Evolutionary conservation across 352 stramenopile genomes (phyloP).

Genomic region (Pythium aphanidermatum): DNA sequence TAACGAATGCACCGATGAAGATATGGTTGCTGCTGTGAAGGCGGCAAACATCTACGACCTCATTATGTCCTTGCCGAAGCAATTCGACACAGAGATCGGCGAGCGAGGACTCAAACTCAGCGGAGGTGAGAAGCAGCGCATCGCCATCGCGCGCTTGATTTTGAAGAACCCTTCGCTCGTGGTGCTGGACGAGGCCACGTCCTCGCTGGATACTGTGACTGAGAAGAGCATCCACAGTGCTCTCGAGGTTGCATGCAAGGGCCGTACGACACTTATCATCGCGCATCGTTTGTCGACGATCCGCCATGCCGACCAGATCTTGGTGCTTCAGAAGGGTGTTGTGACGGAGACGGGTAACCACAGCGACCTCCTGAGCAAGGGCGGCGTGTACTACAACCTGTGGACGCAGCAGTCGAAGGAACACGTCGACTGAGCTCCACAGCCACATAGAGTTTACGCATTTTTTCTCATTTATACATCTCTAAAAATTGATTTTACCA

Average conservation of each 20-base stretch:
- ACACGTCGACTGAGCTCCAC: constrained; percentile 2
- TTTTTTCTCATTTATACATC: too few relatives aligned
- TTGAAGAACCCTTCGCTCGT: constrained; percentile 77
- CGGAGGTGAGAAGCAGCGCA: constrained; percentile 77
- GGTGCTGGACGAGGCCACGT: constrained; percentile 75
- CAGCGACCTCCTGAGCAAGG: constrained; percentile 28
- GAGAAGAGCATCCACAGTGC: constrained; percentile 66
- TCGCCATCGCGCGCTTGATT: constrained; percentile 73
- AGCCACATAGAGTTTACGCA: too few relatives aligned
- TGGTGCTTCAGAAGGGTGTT: constrained; percentile 50
- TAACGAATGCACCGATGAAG: constrained; percentile 80
- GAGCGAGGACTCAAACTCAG: constrained; percentile 76
- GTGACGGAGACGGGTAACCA: constrained; percentile 52
- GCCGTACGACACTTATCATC: constrained; percentile 72
- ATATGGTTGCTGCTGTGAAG: constrained; percentile 87
- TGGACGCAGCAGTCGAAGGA: constrained; percentile 21
- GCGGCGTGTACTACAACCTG: constrained; percentile 21
- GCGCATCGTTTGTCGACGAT: constrained; percentile 79
- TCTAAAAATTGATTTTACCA: too few relatives aligned
- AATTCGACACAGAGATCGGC: constrained; percentile 89
- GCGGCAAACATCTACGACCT: constrained; percentile 92
- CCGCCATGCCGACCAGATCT: constrained; percentile 58
- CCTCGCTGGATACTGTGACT: constrained; percentile 67
- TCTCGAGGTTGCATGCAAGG: constrained; percentile 38
- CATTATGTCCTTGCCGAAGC: constrained; percentile 87